phyloP scores from a whole-genome alignment of 495 filamentous ascomycete genomes.

The Elaphomyces granulatus region DNA sequence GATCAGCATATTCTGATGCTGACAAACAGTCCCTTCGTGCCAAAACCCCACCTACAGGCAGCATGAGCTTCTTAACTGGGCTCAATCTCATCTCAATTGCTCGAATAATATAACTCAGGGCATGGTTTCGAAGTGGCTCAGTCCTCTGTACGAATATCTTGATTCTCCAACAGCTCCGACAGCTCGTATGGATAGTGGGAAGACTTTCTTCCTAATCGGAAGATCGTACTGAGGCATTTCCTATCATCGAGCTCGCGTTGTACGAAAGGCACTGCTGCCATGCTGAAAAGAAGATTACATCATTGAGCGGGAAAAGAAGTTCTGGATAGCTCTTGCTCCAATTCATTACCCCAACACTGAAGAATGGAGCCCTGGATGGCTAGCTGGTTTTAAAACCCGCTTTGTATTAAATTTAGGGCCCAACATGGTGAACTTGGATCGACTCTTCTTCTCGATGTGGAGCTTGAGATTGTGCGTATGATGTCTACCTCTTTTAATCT shows the following conservation, averaged over 20 bases:
- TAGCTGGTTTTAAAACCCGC: slow-evolving; percentile 11
- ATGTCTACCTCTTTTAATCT: too few relatives aligned
- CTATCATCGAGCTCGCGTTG: neutral
- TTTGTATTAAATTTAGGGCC: slow-evolving; percentile 2
- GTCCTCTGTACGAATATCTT: too few relatives aligned
- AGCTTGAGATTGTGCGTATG: slow-evolving; percentile 1
- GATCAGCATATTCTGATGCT: too few relatives aligned
- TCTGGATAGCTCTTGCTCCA: slow-evolving; percentile 4
- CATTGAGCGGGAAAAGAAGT: slow-evolving; percentile 5
- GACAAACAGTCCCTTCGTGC: too few relatives aligned
- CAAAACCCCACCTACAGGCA: too few relatives aligned
- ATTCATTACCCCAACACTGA: slow-evolving; percentile 4
- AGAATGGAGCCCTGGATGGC: slow-evolving; percentile 10
- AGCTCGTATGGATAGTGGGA: too few relatives aligned
- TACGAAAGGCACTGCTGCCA: neutral
- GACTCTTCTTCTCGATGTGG: neutral
- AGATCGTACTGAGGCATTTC: neutral
- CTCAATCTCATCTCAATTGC: too few relatives aligned
- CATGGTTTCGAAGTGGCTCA: too few relatives aligned
- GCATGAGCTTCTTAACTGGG: too few relatives aligned
- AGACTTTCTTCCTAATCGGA: neutral
- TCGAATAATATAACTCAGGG: too few relatives aligned
- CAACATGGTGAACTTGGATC: slow-evolving; percentile 1
- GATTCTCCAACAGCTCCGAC: too few relatives aligned
- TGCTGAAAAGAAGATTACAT: neutral